Base-by-base conservation (phyloP, 2,329 filamentous ascomycete genomes). In the Tolypocladium ophioglossoides region DNA sequence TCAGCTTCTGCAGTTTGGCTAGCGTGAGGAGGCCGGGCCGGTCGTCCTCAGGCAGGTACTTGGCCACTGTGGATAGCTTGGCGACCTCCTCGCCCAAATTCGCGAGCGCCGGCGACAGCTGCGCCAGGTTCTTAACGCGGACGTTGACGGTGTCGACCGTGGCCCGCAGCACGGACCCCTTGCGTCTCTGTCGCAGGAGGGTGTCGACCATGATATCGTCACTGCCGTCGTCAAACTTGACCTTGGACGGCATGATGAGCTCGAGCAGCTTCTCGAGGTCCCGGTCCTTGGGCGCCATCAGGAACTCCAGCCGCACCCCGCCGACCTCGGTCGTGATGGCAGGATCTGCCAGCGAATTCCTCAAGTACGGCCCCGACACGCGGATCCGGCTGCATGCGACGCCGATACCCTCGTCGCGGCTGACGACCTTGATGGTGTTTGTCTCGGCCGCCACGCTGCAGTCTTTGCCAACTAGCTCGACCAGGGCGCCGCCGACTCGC, bases 201-300 rank as follows among this genome's bases (percentile, higher is more conserved):
- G 90, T 96, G 62, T 97, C 92, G 24, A 99, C 82, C 77, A 99
- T 85, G 56, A 99, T 95, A 63, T 97, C 92, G 62, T 96, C 90
- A 56, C 95, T 88, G 49, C 85, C 83, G 57, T 92, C 86, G 59
- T 85, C 79, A 62, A 94, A 96, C 58, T 91, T 90, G 67, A 94
- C 84, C 59, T 91, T 94, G 0, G 91, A 96, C 0, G 94, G 95
- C 8, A 88, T 95, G 54, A 99, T 88, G 52, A 99, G 78, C 52
- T 88, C 86, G 0, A 99, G 74, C 1, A 99, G 77, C 37, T 85
- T 82, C 63, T 91, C 87, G 0, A 99, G 76, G 67, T 99, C 94
- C 20, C 78, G 74, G 60, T 95, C 86, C 57, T 86, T 85, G 0
- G 94, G 92, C 0, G 79, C 72, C 57, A 79, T 78, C 2, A 90